Base-by-base conservation (phyloP, 2,329 filamentous ascomycete species). In the Fusarium fujikuroi region DNA sequence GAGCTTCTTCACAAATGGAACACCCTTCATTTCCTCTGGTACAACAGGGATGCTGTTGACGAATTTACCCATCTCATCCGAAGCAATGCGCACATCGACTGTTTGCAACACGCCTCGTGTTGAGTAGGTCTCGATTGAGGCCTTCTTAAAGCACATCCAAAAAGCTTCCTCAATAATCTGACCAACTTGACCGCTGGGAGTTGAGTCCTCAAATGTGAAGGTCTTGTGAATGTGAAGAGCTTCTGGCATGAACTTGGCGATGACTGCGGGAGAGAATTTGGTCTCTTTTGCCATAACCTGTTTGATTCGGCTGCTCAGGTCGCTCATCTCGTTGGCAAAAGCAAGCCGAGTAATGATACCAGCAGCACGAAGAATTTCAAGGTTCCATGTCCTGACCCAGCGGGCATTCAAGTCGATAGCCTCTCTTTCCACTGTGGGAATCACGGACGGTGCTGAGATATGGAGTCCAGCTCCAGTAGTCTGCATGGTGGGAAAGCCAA, bases 401-500 rank as follows among this genome's bases (percentile, higher is more conserved):
- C 95, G 91, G 21, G 96, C 97, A 80, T 99, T 98, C 71, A 99
- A 87, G 81, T 99, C 96, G 65, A 99, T 97, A 60, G 94, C 96
- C 80, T 99, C 96, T 79, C 96, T 91, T 82, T 99, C 96, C 5
- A 99, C 97, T 0, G 96, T 99, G 1, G 96, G 96, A 64, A 99
- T 99, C 19, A 99, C 92, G 0, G 95, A 98, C 2, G 95, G 96
- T 0, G 96, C 96, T 18, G 95, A 98, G 36, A 99, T 93, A 81
- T 99, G 96, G 80, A 97, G 93, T 21, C 95, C 93, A 34, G 95
- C 91, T 61, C 95, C 96, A 0, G 97, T 99, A 1, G 96, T 99
- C 84, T 99, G 96, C 75, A 95, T 95, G 3, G 96, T 99, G 7
- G 96, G 95, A 79, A 99, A 99, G 0, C 96, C 96, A 78, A 99